Percentiles rank a stretch among this genome's conserved stretches.
phyloP scores from a whole-genome alignment of 2,329 filamentous ascomycete genomes.

The Cercospora zeina region DNA sequence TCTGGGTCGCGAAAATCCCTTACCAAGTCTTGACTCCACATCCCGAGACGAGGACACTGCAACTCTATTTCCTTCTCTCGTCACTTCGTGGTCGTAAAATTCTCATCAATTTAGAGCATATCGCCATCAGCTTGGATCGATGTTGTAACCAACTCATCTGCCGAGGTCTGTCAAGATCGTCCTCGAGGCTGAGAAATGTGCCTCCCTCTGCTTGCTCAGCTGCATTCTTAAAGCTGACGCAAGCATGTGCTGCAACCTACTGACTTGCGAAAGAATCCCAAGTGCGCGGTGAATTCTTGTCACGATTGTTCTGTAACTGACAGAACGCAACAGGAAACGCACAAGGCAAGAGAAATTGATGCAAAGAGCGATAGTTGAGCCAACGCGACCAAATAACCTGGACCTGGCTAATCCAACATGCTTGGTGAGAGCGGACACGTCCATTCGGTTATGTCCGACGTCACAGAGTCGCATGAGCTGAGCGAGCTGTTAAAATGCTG shows the following conservation, averaged over 20 bases:
- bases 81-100: not conserved
- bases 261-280: not conserved
- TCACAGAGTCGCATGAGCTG: not conserved
- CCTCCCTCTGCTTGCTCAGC: not conserved
- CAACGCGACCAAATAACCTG: not conserved
- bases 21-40: not conserved
- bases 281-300: too few species aligned
- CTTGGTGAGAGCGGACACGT: not conserved
- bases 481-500: not conserved
- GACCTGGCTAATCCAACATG: not conserved
- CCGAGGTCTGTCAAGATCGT: not conserved
- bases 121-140: not conserved
- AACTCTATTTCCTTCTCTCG: not conserved
- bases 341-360: too few species aligned
- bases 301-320: too few species aligned
- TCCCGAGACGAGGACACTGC: not conserved
- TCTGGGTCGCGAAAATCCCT: not conserved
- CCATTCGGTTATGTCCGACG: not conserved
- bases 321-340: too few species aligned
- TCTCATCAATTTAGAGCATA: not conserved
- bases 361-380: not conserved
- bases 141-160: not conserved
- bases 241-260: not conserved
- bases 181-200: not conserved
- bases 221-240: not conserved